Evolutionary conservation across 176 grass and related monocot genomes (phyloP).

Genomic region (Carex scoparia): DNA sequence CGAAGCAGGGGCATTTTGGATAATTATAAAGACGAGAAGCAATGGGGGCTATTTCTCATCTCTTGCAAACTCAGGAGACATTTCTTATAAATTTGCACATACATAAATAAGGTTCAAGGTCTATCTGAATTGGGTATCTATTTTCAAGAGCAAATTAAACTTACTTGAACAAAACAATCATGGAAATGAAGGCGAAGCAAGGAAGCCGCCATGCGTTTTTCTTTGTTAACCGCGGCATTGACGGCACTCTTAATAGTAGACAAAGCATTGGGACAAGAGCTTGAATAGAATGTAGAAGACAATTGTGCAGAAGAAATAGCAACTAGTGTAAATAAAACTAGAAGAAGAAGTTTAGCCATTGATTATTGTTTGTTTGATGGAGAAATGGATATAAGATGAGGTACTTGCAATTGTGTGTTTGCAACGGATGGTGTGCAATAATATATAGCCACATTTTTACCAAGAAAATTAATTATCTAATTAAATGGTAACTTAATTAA

Average conservation of each 20-base stretch:
- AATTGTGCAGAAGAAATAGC: constrained; percentile 46
- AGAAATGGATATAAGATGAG: neutral
- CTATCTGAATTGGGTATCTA: neutral
- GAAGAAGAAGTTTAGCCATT: constrained; percentile 5
- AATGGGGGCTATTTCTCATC: neutral
- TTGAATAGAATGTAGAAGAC: constrained; percentile 67
- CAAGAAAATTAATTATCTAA: neutral
- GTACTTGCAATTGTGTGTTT: neutral
- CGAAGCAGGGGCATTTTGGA: neutral
- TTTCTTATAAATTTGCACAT: neutral
- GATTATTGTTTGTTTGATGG: neutral
- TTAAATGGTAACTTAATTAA: neutral
- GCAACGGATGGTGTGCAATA: neutral
- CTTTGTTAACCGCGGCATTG: constrained; percentile 33
- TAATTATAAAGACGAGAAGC: neutral
- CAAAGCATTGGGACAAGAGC: constrained; percentile 50
- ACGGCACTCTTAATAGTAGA: constrained; percentile 51
- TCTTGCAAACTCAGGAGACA: neutral
- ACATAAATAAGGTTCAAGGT: neutral
- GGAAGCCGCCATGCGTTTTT: constrained; percentile 62
- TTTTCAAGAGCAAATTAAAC: constrained; percentile 3
- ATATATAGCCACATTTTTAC: neutral
- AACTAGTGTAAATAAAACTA: constrained; percentile 23
- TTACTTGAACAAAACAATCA: constrained; percentile 83
- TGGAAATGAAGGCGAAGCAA: constrained; percentile 76